Base-by-base conservation (phyloP, 441 rosid species). In the Populus hybrid region DNA sequence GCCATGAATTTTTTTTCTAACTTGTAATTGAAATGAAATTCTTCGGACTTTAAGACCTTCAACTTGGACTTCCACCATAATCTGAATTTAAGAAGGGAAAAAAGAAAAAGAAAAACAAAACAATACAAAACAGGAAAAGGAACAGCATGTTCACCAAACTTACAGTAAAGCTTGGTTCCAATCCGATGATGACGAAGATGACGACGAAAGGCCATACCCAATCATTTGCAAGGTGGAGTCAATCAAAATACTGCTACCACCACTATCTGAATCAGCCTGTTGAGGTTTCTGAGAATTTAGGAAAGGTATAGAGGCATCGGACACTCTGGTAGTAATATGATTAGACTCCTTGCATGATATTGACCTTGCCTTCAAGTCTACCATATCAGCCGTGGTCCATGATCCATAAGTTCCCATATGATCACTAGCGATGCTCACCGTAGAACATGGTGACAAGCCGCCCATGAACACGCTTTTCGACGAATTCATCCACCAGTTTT, bases 141-240 rank as follows among this genome's bases (percentile, higher is more conserved):
- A 46, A 14, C 57, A 46, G 1, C 19, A 46, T 46, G 57, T 4
- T 5, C 14, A 5, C 2, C 19, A 18, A 18, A 79, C 87, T 90
- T 87, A 95, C 97, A 90, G 73, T 34, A 90, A 81, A 34, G 85
- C 73, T 46, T 85, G 95, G 86, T 76, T 91, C 97, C 95, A 93
- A 24, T 91, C 94, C 0, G 82, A 79, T 5, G 93, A 79, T 12
- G 90, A 81, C 6, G 57, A 46, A 46, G 89, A 75, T 3, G 95
- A 84, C 1, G 95, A 85, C 76, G 92, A 82, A 81, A 87, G 81
- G 71, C 90, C 90, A 46, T 85, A 84, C 30, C 87, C 89, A 88
- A 87, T 86, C 90, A 87, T 86, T 70, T 87, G 92, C 72, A 88
- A 70, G 35, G 89, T 76, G 23, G 98, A 89, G 76, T 89, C 93